These are phyloP conservation scores for Aspergillus avenaceus DNA, from an alignment of 495 filamentous ascomycete species.

Conservation along the genomic window DNA sequence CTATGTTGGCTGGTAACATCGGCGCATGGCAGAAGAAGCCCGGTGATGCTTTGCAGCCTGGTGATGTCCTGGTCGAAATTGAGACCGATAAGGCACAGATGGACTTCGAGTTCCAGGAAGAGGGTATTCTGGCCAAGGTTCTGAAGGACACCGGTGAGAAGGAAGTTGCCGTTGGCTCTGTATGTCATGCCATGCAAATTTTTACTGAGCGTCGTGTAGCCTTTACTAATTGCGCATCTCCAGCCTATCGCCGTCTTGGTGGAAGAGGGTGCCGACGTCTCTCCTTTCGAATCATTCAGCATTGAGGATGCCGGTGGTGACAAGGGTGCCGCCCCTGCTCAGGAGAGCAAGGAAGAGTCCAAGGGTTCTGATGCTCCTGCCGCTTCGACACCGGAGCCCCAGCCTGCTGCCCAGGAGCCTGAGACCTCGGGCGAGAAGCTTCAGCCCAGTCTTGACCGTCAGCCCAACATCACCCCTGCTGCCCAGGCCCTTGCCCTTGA, in stretches of 20 bases:
- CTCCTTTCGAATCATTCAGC: conserved; percentile 83
- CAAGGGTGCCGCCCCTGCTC: conserved; percentile 53
- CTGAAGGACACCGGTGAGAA: conserved; percentile 91
- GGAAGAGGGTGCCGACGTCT: conserved; percentile 82
- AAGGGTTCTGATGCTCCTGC: conserved; percentile 54
- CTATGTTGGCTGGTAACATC: conserved; percentile 96
- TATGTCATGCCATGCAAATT: conserved; percentile 47
- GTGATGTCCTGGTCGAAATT: conserved; percentile 98
- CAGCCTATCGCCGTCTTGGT: conserved; percentile 96
- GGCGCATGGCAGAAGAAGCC: conserved; percentile 97
- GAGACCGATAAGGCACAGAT: conserved; percentile 99
- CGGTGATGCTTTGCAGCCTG: conserved; percentile 81
- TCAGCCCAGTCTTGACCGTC: conserved; percentile 77
- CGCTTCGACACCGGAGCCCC: conserved; percentile 54
- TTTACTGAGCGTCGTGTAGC: background rate
- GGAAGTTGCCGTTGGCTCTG: conserved; percentile 90
- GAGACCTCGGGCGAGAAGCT: conserved; percentile 71
- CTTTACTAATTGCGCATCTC: conserved; percentile 7
- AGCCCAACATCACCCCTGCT: conserved; percentile 64
- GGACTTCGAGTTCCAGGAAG: conserved; percentile 99
- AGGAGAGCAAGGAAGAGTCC: conserved; percentile 64
- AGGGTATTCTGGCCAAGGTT: conserved; percentile 93
- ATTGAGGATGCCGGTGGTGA: conserved; percentile 87
- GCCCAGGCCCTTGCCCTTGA: conserved; percentile 82
- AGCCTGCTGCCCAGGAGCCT: conserved; percentile 62